Base-by-base conservation (phyloP, 1,284 basidiomycete genomes). In the Spongiforma sp. region DNA sequence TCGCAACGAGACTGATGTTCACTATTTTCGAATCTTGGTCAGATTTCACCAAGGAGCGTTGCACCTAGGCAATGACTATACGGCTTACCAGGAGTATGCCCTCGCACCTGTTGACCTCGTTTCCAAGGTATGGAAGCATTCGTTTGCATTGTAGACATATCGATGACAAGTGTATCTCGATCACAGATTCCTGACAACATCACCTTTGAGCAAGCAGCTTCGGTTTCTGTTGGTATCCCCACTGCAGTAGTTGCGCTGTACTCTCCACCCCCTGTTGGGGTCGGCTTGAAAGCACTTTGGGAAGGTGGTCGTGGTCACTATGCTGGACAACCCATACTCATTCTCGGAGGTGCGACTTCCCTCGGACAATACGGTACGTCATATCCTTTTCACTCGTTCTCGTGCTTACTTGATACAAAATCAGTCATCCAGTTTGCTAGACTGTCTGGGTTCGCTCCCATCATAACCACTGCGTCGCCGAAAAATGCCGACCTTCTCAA, bases 381-480 rank as follows among this genome's bases (percentile, higher is more conserved):
- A 19, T 53, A 10, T 11, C n/a, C n/a, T n/a, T n/a, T n/a, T n/a
- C n/a, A n/a, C n/a, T n/a, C n/a, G n/a, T n/a, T n/a, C n/a, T n/a
- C n/a, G n/a, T n/a, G n/a, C 36, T 37, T 37, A 37, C 36, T 15
- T 8, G 36, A 43, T 43, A 21, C 41, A 37, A 37, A 34, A 59
- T 33, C 64, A 86, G 86, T 75, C 2, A 80, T 89, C 56, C 88
- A 89, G 70, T 70, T 89, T 19, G 84, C 84, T 7, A 83, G 78
- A 66, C 67, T 84, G 33, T 81, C 84, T 0, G 86, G 85, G 1
- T 86, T 86, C 77, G 80, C 78, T 6, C 83, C 81, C 0, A 85
- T 88, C 64, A 82, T 89, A 59, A 75, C 84, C 9, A 86, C 84
- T 4, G 80, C 86, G 2, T 87, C 84, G 10, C 68, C 70, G 19